phyloP scores from a whole-genome alignment of 495 filamentous ascomycete species.

The Hypoxylon intermedium region DNA sequence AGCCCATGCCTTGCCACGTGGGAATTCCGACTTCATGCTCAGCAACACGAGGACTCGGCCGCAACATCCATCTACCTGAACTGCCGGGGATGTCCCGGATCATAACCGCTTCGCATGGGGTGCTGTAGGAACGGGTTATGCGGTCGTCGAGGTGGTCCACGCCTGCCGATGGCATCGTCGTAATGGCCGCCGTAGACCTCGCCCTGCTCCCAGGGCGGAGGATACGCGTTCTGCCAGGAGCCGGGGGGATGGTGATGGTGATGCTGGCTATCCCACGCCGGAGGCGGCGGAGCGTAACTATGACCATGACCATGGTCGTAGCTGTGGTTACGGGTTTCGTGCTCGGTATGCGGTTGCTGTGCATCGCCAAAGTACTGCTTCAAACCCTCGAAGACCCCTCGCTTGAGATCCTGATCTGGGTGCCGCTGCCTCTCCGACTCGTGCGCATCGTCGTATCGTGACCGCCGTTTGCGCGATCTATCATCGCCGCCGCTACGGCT shows the following conservation, averaged over 20 bases:
- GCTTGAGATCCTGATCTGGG: conserved; percentile 9
- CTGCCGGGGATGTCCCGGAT: conserved; percentile 1
- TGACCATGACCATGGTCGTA: neutral
- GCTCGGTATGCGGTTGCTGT: neutral
- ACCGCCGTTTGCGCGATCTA: conserved; percentile 4
- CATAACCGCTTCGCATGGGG: neutral
- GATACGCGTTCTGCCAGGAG: neutral
- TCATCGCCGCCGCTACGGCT: conserved; percentile 8
- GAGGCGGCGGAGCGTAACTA: no score
- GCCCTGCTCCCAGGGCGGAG: conserved; percentile 5
- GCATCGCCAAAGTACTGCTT: conserved; percentile 7
- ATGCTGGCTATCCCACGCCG: conserved; percentile 14
- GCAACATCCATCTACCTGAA: neutral
- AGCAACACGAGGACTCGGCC: neutral
- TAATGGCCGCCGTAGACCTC: neutral
- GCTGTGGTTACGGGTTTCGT: conserved; percentile 19
- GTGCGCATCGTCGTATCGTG: conserved; percentile 4
- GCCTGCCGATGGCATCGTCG: neutral
- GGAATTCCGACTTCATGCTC: conserved; percentile 19
- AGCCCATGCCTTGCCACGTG: conserved; percentile 25
- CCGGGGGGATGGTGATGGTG: neutral
- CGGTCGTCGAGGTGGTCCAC: conserved; percentile 1
- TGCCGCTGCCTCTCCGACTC: conserved; percentile 10
- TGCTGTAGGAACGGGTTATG: conserved; percentile 10
- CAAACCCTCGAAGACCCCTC: conserved; percentile 4